Evolutionary conservation across 495 filamentous ascomycete genomes (phyloP), one percentile per base, ranked within the genome.

Genomic region (Pseudomonodictys pantanalensis): DNA sequence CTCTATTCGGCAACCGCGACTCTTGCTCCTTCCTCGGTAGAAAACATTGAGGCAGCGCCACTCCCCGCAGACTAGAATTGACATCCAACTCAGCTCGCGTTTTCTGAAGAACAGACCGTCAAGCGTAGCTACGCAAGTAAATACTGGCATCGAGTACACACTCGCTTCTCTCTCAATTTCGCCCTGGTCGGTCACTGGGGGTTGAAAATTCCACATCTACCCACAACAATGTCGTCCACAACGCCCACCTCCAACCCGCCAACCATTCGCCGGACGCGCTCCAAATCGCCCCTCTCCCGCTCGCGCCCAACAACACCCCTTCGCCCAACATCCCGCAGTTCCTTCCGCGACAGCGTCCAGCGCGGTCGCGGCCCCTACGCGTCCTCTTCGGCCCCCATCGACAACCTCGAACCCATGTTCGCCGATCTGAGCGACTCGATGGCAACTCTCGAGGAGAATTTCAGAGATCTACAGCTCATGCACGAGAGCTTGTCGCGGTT

Each of bases 401-500:
- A 92, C 64, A 75, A 79, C 7, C 81, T 97, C 56, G 89, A 96
- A 70, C 89, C 89, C 0, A 86, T 87, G 10, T 97, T 97, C 68
- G 92, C 91, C 26, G 93, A 98, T 74, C 78, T 98, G 2, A 87
- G 90, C 8, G 95, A 97, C 73, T 87, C 89, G 45, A 92, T 97
- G 83, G 90, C 89, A 28, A 92, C 97, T 66, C 81, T 98, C 8
- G 93, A 97, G 77, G 88, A 88, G 52, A 97, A 98, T 73, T 93
- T 97, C 79, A 91, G 93, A 86, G 90, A 96, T 67, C 81, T 98
- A 59, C 92, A 97, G 74, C 74, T 95, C 54, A 95, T 98, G 90
- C 91, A 98, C 71, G 92, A 98, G 76, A 95, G 90, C 64, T 68
- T 98, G 72, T 85, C 90, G 38, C 83, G 93, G 8, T 98, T 98